Conservation (phyloP, 306 rosid species). For the Pyrus betulifolia region DNA sequence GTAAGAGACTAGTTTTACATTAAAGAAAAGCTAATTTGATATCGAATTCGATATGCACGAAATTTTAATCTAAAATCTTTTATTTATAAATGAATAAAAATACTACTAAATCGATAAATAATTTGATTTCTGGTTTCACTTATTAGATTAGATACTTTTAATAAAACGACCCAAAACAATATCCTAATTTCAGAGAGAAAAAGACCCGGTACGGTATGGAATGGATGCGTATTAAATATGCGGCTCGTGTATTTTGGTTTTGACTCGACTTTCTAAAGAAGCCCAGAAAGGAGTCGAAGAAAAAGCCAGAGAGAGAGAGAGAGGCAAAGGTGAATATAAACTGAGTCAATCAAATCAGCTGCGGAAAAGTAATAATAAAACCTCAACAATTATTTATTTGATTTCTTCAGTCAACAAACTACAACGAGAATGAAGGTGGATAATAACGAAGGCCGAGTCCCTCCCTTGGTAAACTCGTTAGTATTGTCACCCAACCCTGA, state of each 20-base stretch:
- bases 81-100: too few relatives aligned
- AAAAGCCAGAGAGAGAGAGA: not conserved
- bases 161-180: not conserved
- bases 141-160: too few relatives aligned
- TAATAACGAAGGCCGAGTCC: slow-evolving; percentile 11
- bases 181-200: not conserved
- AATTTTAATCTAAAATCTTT: rapidly evolving
- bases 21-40: rapidly evolving
- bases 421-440: slow-evolving; percentile 13
- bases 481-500: slow-evolving; percentile 11
- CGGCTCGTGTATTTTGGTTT: not conserved
- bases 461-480: slow-evolving; percentile 12
- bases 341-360: not conserved
- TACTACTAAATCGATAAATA: too few relatives aligned
- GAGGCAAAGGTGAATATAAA: not conserved
- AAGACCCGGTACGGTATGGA: not conserved
- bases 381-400: not conserved
- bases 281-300: not conserved
- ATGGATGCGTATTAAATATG: not conserved
- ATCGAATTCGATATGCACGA: too few relatives aligned
- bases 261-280: not conserved
- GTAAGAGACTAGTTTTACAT: too few relatives aligned
- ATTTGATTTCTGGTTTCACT: not conserved
- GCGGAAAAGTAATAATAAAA: not conserved
- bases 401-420: slow-evolving; percentile 27